A percentile compares a stretch with the other conserved stretches of the same genome.
Evolutionary conservation across 208 protist species (phyloP).

Genomic region (Trypanosoma rangeli): DNA sequence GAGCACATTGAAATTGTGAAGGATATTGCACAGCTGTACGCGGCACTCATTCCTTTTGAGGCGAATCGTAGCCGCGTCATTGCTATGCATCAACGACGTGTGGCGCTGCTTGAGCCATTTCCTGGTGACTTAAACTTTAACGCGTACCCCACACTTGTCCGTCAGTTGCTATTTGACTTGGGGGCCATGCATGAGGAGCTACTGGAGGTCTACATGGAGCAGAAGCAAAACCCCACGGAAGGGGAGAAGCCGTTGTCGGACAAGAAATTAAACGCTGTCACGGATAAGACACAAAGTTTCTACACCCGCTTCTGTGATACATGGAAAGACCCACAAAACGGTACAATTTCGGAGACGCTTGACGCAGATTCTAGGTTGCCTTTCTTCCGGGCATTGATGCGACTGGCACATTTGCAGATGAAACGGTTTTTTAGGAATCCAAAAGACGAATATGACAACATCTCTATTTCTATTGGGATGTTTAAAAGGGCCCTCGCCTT

Average conservation of each 20-base stretch:
- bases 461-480: constrained; percentile 41
- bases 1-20: constrained; percentile 80
- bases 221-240: constrained; percentile 36
- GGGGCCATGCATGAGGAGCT: constrained; percentile 74
- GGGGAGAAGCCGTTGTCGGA: constrained; percentile 71
- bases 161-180: constrained; percentile 86
- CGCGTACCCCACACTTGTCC: constrained; percentile 76
- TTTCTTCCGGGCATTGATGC: constrained; percentile 83
- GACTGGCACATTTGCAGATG: constrained; percentile 59
- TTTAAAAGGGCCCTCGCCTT: constrained; percentile 69
- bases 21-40: constrained; percentile 70
- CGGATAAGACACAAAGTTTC: constrained; percentile 45
- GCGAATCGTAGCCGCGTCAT: constrained; percentile 50
- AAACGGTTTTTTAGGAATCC: constrained; percentile 40
- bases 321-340: constrained; percentile 60
- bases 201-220: constrained; percentile 59
- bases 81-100: constrained; percentile 76
- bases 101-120: constrained; percentile 62
- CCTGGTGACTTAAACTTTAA: constrained; percentile 86
- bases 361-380: constrained; percentile 71
- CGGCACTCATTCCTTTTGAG: constrained; percentile 65
- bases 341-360: constrained; percentile 41
- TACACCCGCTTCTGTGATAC: constrained; percentile 81
- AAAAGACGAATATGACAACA: constrained; percentile 82
- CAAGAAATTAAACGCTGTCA: constrained; percentile 65